Conservation (phyloP, 2,329 filamentous ascomycete species). For the Verticillium albo-atrum region DNA sequence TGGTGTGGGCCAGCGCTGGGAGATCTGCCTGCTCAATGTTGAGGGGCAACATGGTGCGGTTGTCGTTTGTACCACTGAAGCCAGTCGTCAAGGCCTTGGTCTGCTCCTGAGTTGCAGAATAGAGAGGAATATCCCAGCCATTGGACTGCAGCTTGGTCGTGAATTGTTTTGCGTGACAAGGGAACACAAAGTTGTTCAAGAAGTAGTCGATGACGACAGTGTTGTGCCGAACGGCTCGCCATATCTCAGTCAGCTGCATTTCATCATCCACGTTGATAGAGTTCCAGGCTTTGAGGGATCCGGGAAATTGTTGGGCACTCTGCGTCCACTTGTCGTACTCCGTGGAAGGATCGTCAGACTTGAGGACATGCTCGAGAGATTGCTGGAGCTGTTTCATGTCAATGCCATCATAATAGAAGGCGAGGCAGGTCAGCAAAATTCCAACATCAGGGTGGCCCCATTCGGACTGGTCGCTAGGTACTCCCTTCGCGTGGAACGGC, state of each 20-base stretch:
- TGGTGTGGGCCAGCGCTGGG: slow-evolving; percentile 50
- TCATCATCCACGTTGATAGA: slow-evolving; percentile 56
- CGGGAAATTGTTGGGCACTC: slow-evolving; percentile 34
- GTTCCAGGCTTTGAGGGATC: slow-evolving; percentile 45
- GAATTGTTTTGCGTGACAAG: slow-evolving; percentile 61
- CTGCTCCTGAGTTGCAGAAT: slow-evolving; percentile 15
- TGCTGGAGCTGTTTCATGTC: slow-evolving; percentile 41
- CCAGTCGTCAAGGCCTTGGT: slow-evolving; percentile 66
- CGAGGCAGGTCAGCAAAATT: slow-evolving; percentile 60
- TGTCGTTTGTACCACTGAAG: slow-evolving; percentile 71
- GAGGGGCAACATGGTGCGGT: slow-evolving; percentile 52
- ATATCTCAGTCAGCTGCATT: slow-evolving; percentile 44
- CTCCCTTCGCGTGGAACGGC: slow-evolving; percentile 62
- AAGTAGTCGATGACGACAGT: slow-evolving; percentile 54
- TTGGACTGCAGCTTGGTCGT: slow-evolving; percentile 58
- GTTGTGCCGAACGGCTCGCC: slow-evolving; percentile 41
- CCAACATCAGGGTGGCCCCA: slow-evolving; percentile 65
- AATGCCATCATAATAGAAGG: slow-evolving; percentile 63
- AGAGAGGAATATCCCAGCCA: slow-evolving; percentile 62
- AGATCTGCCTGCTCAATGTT: slow-evolving; percentile 60
- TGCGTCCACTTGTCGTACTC: slow-evolving; percentile 51
- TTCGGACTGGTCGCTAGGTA: slow-evolving; percentile 57
- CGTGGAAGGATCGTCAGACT: slow-evolving; percentile 49
- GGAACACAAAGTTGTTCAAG: slow-evolving; percentile 61
- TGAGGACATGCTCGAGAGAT: slow-evolving; percentile 44